A percentile compares a stretch with the other conserved stretches of the same genome.
phyloP scores from a whole-genome alignment of 148 eudicot genomes.

The Suaeda aralocaspica region DNA sequence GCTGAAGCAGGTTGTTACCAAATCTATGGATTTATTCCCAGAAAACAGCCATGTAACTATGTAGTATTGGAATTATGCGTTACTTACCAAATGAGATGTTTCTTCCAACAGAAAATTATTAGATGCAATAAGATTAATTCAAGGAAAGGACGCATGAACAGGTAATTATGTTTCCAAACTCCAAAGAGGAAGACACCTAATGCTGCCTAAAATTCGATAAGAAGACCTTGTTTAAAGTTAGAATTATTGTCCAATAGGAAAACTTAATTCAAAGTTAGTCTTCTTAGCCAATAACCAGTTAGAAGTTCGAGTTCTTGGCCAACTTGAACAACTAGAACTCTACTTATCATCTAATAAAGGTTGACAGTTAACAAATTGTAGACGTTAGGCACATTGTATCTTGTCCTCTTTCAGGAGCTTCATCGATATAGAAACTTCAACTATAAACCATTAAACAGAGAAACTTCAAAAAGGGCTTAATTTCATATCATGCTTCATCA shows the following conservation, averaged over 20 bases:
- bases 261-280: neutral
- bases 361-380: neutral
- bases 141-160: too few relatives aligned
- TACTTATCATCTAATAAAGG: neutral
- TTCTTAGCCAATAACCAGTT: neutral
- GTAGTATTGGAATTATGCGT: too few relatives aligned
- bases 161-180: neutral
- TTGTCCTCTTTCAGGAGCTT: neutral
- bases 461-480: neutral
- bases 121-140: too few relatives aligned
- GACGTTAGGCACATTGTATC: neutral
- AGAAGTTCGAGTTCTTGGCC: too few relatives aligned
- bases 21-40: too few relatives aligned
- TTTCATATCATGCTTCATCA: neutral
- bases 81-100: too few relatives aligned
- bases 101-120: too few relatives aligned
- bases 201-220: neutral
- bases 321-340: neutral
- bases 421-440: neutral
- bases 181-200: neutral
- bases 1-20: too few relatives aligned
- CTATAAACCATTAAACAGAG: neutral
- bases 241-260: neutral
- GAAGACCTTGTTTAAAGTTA: neutral
- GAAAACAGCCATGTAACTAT: too few relatives aligned